Evolutionary conservation across 2,329 filamentous ascomycete species (phyloP), one percentile per base, ranked within the genome.

Genomic region (Verticillium nubilum): DNA sequence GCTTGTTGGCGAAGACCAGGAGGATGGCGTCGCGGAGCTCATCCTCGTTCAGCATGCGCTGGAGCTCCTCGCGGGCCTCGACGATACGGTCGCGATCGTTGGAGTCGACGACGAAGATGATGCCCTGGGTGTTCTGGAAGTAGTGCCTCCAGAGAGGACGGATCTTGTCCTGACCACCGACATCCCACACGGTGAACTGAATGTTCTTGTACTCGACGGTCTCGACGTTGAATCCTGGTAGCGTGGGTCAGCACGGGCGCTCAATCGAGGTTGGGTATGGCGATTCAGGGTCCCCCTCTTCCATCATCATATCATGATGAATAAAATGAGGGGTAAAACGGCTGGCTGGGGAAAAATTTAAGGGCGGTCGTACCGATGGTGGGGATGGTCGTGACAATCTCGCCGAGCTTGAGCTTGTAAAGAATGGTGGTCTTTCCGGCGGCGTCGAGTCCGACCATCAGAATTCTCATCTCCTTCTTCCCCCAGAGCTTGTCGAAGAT

Each of bases 151-250:
- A 58, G 25, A 58, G 50, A 54, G 57, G 57, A 54, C 57, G 57
- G 25, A 58, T 58, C 52, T 58, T 58, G 57, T 99, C 95, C 85
- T 99, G 95, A 78, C 95, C 95, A 85, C 95, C 95, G 74, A 99
- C 95, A 84, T 98, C 95, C 95, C 95, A 99, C 76, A 99, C 95
- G 78, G 94, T 98, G 86, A 99, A 99, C 78, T 97, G 92, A 73
- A 97, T 97, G 87, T 99, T 99, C 87, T 97, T 97, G 86, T 98
- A 98, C 78, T 96, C 93, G 78, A 99, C 95, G 59, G 95, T 98
- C 86, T 99, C 95, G 78, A 99, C 95, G 84, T 99, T 99, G 89
- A 99, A 99, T 73, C 95, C 90, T 93, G 67, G 28, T 57, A 15
- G 54, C 47, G 19, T 37, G 28, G 31, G 62, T 74, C 61, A 73